Evolutionary conservation across 225 moss, liverwort and hornwort genomes (phyloP), one percentile per base, ranked within the genome.

Genomic region (Pseudoscleropodium purum): DNA sequence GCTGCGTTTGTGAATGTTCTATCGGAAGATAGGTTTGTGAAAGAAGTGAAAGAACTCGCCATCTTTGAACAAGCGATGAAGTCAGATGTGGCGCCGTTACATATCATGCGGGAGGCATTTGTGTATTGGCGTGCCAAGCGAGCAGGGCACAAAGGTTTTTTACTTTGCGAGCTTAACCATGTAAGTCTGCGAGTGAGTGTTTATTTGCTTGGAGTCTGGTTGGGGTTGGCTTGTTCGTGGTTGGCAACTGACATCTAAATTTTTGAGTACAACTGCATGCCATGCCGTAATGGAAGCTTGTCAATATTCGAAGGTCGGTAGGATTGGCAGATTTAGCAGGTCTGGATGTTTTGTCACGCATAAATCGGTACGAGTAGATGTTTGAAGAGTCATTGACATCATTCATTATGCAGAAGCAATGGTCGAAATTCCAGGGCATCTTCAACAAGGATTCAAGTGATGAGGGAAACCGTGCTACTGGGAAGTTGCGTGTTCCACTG

Each of bases 121-220:
- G 90, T 92, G 19, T 95, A 93, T 86, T 96, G 96, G 96, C 95
- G 94, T 82, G 90, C 93, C 60, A 96, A 96, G 89, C 93, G 96
- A 78, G 89, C 90, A 75, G 93, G 80, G 81, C 77, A 80, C 49
- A 90, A 90, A 80, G 94, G 94, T 45, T 91, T 92, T 39, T 85
- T 96, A 82, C 91, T 96, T 81, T 91, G 88, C 83, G 94, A 95
- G 78, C 86, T 96, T 21, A 93, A 94, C 73, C 96, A 96, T 90
- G 96, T 96, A 91, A 90, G 92, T 75, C 66, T 30, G 84, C 80
- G 52, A 87, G 69, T 87, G 49, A 54, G 57, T 73, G 62, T 59
- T 43, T 52, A 67, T 45, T 47, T 68, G 29, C 64, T 87, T 85
- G 47, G 75, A 84, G 79, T 88, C 16, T 85, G 57, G 72, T 79